Percentiles rank a stretch among this genome's conserved stretches.
phyloP scores from a whole-genome alignment of 371 early-diverging fungal species.

The Mortierella sp. region DNA sequence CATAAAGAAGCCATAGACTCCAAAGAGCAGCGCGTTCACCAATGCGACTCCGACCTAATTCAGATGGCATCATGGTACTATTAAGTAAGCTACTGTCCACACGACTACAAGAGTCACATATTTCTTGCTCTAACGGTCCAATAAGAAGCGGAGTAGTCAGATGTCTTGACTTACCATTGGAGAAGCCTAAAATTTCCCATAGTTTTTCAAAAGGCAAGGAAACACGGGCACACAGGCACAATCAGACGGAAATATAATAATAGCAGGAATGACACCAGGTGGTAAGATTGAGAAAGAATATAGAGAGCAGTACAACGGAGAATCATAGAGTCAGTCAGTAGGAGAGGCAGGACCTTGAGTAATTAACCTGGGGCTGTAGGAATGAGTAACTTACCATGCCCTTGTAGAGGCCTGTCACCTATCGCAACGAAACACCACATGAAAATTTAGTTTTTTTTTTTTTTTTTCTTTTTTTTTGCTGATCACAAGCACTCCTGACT shows the following conservation, averaged over 20 bases:
- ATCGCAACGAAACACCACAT: neutral
- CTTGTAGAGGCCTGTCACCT: conserved; percentile 74
- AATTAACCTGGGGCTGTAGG: neutral
- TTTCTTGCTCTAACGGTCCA: conserved; percentile 9
- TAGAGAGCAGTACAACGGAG: neutral
- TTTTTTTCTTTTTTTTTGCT: no score
- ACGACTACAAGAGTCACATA: neutral
- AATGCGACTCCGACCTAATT: conserved; percentile 72
- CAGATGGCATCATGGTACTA: conserved; percentile 3
- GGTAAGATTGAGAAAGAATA: neutral
- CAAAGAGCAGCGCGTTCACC: conserved; percentile 76
- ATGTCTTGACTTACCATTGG: conserved; percentile 37
- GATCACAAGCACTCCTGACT: neutral
- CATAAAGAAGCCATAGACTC: conserved; percentile 72
- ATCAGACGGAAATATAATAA: neutral
- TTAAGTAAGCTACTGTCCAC: neutral
- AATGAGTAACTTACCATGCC: conserved; percentile 67
- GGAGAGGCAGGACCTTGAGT: neutral
- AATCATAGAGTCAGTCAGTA: no score
- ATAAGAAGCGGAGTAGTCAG: conserved; percentile 26
- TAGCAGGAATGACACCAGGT: neutral
- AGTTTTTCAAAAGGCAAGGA: neutral
- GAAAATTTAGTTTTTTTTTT: neutral
- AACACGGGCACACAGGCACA: neutral
- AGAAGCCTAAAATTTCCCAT: conserved; percentile 27